Base-by-base conservation (phyloP, 202 grass and related monocot species). In the Cymbopogon flexuosus region DNA sequence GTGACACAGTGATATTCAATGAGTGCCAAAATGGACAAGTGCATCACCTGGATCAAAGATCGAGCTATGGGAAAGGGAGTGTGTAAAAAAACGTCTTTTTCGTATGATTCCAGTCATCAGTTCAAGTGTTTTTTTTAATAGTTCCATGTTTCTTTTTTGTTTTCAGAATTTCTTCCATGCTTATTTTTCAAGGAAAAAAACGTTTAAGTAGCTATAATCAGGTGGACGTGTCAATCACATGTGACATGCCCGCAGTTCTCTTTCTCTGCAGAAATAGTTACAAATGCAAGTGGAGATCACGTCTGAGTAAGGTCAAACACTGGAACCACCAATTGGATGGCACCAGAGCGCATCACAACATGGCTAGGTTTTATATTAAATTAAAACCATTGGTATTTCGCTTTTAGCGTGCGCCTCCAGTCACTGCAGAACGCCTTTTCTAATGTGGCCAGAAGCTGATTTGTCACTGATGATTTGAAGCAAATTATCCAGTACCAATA, bases 221-320 rank as follows among this genome's bases (percentile, higher is more conserved):
- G 27, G 9, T 62, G 43, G 45, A 35, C 56, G 65, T 64, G 42
- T 39, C 43, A 19, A 33, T 54, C 43, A 77, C 79, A 45, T 16
- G 51, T n/a, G n/a, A n/a, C n/a, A n/a, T n/a, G n/a, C 49, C 5
- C 23, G 18, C 49, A 27, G 13, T 46, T 70, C 10, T 14, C 16
- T 49, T 29, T 61, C 52, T 31, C 42, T 63, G 39, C 33, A 47
- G 41, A 71, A 64, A 62, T 35, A 68, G 29, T 21, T 45, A 24
- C 23, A 34, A 56, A 15, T 0, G 64, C 18, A 75, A 81, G 46
- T 88, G 65, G 42, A 54, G 23, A 70, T 46, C 70, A 80, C 86
- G 54, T 88, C 62, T 80, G 41, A n/a, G 15, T 18, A 51, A 43
- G 66, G 73, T 77, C 56, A 83, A 63, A 30, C 76, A 39, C 70